These are phyloP conservation scores for Potentilla sterilis DNA, from an alignment of 306 rosid species.

Conservation along the genomic window DNA sequence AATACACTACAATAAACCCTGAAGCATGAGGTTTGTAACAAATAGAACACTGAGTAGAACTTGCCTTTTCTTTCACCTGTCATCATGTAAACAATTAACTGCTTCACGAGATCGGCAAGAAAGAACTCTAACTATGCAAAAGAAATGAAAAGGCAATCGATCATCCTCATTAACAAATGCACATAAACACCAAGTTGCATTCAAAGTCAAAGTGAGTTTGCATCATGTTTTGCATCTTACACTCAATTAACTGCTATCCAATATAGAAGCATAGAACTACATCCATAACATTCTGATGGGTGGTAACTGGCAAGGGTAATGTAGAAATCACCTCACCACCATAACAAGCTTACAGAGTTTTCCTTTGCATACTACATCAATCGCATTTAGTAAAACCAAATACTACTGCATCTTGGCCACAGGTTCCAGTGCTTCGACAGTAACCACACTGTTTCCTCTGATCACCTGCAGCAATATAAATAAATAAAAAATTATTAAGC, in stretches of 20 bases:
- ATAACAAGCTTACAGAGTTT: conserved; percentile 9
- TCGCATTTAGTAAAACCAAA: not conserved
- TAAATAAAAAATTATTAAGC: not conserved
- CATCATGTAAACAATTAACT: not conserved
- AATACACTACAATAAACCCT: too few species aligned
- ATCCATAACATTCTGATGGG: not conserved
- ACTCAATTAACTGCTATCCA: conserved; percentile 11
- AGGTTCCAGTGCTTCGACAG: conserved; percentile 98
- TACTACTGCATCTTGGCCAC: conserved; percentile 60
- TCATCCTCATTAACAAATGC: not conserved
- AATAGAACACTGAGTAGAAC: not conserved
- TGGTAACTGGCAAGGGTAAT: not conserved
- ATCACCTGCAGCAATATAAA: conserved; percentile 63
- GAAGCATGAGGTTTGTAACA: not conserved
- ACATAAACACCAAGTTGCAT: not conserved
- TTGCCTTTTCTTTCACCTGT: not conserved
- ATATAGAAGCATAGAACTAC: conserved; percentile 13
- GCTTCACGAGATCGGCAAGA: not conserved
- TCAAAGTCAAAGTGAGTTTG: not conserved
- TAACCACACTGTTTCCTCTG: conserved; percentile 94
- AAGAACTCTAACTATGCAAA: not conserved
- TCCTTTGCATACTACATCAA: conserved; percentile 10
- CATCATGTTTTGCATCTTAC: not conserved
- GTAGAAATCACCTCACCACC: not conserved
- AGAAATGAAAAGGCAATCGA: not conserved